A percentile compares a stretch with the other conserved stretches of the same genome.
These are phyloP conservation scores for Heritiera littoralis DNA, from an alignment of 345 rosid genomes.

Conservation along the genomic window DNA sequence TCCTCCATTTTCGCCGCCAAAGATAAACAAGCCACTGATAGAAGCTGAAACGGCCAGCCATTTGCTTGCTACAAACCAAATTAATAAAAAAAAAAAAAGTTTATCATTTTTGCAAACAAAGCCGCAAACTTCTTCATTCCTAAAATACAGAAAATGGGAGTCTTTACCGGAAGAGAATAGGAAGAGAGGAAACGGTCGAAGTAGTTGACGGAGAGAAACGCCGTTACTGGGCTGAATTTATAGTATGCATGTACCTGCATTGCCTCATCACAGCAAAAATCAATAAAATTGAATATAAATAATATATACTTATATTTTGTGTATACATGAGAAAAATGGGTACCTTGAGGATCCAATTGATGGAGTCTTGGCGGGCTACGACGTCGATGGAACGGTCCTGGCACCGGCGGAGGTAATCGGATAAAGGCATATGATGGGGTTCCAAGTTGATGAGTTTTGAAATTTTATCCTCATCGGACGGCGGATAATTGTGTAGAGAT, in stretches of 20 bases:
- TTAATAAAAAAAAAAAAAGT: neutral
- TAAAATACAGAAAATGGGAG: neutral
- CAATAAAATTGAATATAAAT: neutral
- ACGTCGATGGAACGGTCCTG: constrained; percentile 44
- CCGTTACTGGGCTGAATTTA: constrained; percentile 50
- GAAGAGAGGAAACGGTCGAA: constrained; percentile 65
- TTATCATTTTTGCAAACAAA: constrained; percentile 26
- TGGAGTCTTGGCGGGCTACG: constrained; percentile 68
- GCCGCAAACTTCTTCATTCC: neutral
- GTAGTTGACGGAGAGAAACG: constrained; percentile 57
- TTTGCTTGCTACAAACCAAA: constrained; percentile 27
- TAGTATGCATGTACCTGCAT: constrained; percentile 59
- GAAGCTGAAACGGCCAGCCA: constrained; percentile 68
- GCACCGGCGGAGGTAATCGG: constrained; percentile 49
- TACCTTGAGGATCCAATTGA: constrained; percentile 69
- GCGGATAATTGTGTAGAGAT: neutral
- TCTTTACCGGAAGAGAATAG: constrained; percentile 44
- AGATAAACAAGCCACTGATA: constrained; percentile 70
- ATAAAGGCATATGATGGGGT: constrained; percentile 35
- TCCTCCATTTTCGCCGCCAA: constrained; percentile 74
- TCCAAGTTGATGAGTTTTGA: constrained; percentile 42
- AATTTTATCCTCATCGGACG: constrained; percentile 30
- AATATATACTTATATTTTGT: neutral
- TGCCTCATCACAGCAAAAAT: neutral
- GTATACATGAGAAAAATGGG: neutral